Percentiles rank a stretch among this genome's conserved stretches.
Evolutionary conservation across 2,329 filamentous ascomycete species (phyloP).

Genomic region (Leptosphaerulina australis): DNA sequence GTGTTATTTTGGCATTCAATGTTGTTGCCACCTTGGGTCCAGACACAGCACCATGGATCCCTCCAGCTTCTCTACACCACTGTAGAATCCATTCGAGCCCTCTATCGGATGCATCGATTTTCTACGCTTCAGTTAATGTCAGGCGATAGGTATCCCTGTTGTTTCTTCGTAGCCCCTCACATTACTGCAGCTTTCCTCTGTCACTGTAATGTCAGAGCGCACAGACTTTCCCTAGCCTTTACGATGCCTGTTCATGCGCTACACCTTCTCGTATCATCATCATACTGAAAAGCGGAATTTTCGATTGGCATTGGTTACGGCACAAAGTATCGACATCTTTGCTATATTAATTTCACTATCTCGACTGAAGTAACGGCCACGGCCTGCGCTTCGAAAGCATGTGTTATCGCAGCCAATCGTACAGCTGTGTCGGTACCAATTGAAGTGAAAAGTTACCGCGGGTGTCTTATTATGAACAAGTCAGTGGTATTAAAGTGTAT

Average conservation of each 20-base stretch:
- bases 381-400: neutral
- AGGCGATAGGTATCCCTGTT: neutral
- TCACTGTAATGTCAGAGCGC: conserved; percentile 6
- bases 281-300: conserved; percentile 11
- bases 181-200: conserved; percentile 2
- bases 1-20: neutral
- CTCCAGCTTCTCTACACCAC: neutral
- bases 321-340: conserved; percentile 14
- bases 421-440: no score
- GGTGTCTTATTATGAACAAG: no score
- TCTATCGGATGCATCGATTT: no score
- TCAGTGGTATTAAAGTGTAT: no score
- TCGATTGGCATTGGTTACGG: conserved; percentile 8
- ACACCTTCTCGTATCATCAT: conserved; percentile 3
- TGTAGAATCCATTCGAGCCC: neutral
- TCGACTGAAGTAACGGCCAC: neutral
- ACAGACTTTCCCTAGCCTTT: neutral
- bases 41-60: no score
- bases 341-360: neutral
- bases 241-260: conserved; percentile 2
- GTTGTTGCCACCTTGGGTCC: neutral
- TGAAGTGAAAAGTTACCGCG: no score
- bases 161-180: neutral
- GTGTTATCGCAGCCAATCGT: neutral
- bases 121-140: no score